Conservation (phyloP, 164 flowering plant genomes). For the Vitis amurensis region DNA sequence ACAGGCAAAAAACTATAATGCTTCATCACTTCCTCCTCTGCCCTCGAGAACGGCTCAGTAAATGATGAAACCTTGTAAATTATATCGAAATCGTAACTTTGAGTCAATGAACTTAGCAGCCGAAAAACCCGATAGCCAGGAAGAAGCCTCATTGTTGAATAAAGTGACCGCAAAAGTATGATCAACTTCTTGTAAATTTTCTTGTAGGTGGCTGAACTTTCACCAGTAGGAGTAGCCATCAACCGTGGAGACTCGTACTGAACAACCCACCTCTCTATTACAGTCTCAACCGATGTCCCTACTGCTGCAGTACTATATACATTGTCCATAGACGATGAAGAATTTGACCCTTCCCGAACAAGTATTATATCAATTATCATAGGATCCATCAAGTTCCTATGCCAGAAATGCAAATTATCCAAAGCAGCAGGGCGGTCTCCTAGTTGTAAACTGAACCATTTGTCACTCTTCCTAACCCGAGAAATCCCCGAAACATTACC, state of each 20-base stretch:
- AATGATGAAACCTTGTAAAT: slow-evolving; percentile 81
- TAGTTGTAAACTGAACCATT: slow-evolving; percentile 74
- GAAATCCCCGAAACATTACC: slow-evolving; percentile 34
- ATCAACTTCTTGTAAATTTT: slow-evolving; percentile 77
- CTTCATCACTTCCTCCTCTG: slow-evolving; percentile 62
- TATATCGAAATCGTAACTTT: slow-evolving; percentile 58
- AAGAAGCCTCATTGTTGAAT: slow-evolving; percentile 71
- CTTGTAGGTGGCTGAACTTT: slow-evolving; percentile 40
- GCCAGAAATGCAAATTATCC: slow-evolving; percentile 74
- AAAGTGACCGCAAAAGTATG: slow-evolving; percentile 69
- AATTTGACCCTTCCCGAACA: slow-evolving; percentile 41
- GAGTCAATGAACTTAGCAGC: slow-evolving; percentile 52
- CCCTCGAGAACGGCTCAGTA: slow-evolving; percentile 59
- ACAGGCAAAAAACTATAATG: slow-evolving; percentile 61
- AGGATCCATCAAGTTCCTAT: slow-evolving; percentile 66
- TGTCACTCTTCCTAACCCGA: slow-evolving; percentile 63
- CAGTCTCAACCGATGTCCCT: slow-evolving; percentile 47
- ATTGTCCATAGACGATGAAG: slow-evolving; percentile 28
- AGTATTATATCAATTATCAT: slow-evolving; percentile 81
- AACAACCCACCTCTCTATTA: slow-evolving; percentile 87
- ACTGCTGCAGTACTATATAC: slow-evolving; percentile 13
- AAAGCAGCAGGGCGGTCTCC: slow-evolving; percentile 75
- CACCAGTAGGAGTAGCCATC: slow-evolving; percentile 37
- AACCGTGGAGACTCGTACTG: slow-evolving; percentile 53
- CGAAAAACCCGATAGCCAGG: slow-evolving; percentile 72